phyloP scores from a whole-genome alignment of 2,329 filamentous ascomycete species.

The Aspergillus tubingensis region DNA sequence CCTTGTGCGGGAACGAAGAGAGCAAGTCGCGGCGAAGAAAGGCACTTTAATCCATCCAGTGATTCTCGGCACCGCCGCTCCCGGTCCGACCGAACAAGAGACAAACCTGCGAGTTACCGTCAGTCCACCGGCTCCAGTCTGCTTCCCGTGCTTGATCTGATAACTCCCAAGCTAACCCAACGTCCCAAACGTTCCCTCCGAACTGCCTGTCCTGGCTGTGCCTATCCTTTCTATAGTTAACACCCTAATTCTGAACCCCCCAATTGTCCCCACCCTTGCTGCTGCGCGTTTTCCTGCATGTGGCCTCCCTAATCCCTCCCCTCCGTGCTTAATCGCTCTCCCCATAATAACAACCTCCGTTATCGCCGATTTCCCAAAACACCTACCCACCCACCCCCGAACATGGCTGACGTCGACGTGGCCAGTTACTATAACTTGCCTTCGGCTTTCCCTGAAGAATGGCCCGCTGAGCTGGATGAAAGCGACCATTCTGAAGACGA shows the following conservation, averaged over 20 bases:
- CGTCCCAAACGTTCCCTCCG: not conserved
- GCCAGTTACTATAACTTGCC: conserved; percentile 88
- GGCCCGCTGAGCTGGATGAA: conserved; percentile 80
- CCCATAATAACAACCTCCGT: not conserved
- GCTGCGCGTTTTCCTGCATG: conserved; percentile 18
- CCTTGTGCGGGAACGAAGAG: conserved; percentile 21
- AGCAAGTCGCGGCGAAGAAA: not conserved
- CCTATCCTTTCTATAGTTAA: not conserved
- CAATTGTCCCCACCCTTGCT: conserved; percentile 12
- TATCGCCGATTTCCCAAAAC: conserved; percentile 1
- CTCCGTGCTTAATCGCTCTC: conserved; percentile 10
- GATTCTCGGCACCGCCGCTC: conserved; percentile 23
- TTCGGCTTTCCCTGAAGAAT: conserved; percentile 75
- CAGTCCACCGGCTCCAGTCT: conserved; percentile 1
- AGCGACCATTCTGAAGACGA: conserved; percentile 67
- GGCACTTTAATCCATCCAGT: not conserved
- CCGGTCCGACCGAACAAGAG: conserved; percentile 22
- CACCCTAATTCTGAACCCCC: conserved; percentile 1
- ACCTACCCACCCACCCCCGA: conserved; percentile 1
- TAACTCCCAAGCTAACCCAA: conserved; percentile 12
- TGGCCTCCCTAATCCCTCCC: conserved; percentile 1
- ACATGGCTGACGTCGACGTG: conserved; percentile 73
- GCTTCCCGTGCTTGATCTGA: conserved; percentile 19
- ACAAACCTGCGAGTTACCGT: not conserved
- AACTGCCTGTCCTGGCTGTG: conserved; percentile 1